Percentiles rank a stretch among this genome's conserved stretches.
Conservation (phyloP, 164 flowering plant genomes). For the Stephania cephalantha region DNA sequence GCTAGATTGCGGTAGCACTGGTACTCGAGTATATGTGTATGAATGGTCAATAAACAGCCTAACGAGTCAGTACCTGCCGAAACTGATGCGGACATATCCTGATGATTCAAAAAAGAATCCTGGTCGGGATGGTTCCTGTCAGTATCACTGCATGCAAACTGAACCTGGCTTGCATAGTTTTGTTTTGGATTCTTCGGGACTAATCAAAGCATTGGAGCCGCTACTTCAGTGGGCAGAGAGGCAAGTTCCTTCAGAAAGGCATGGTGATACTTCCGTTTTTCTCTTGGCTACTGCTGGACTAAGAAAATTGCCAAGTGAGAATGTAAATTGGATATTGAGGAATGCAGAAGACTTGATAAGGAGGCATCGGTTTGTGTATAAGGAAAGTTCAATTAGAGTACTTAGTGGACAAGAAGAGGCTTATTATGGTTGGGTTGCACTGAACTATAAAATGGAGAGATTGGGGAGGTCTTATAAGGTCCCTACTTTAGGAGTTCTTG, state of each 20-base stretch:
- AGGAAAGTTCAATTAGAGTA: constrained; percentile 46
- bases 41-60: constrained; percentile 32
- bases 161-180: constrained; percentile 66
- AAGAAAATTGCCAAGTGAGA: constrained; percentile 32
- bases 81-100: constrained; percentile 45
- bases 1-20: constrained; percentile 78
- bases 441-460: constrained; percentile 48
- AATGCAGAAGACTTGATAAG: constrained; percentile 46
- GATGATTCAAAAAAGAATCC: constrained; percentile 26
- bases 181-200: constrained; percentile 38
- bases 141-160: constrained; percentile 66
- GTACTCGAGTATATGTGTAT: constrained; percentile 56
- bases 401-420: constrained; percentile 72
- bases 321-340: constrained; percentile 38
- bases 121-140: constrained; percentile 28
- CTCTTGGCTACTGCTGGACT: constrained; percentile 58
- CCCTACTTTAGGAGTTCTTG: constrained; percentile 55
- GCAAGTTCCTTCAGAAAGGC: constrained; percentile 39
- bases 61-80: constrained; percentile 24
- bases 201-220: constrained; percentile 50
- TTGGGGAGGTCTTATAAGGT: constrained; percentile 24
- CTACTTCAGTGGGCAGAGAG: constrained; percentile 50
- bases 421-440: constrained; percentile 67
- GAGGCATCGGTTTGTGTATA: constrained; percentile 32
- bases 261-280: constrained; percentile 36